Conservation (phyloP, 495 filamentous ascomycete species). For the Aspergillus taichungensis region DNA sequence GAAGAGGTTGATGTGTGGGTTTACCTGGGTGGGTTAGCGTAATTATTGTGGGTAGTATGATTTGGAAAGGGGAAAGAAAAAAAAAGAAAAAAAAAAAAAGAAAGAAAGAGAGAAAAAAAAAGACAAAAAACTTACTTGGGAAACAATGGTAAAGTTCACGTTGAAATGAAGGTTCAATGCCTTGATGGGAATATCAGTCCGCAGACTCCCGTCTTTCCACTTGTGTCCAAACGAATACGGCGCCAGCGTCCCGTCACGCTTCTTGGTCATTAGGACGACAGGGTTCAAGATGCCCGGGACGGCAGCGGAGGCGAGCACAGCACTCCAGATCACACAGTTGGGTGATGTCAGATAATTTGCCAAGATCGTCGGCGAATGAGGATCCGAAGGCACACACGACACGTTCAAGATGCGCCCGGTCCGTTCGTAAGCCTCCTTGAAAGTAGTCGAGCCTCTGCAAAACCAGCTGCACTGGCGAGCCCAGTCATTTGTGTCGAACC, state of each 20-base stretch:
- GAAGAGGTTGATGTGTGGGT: constrained; percentile 96
- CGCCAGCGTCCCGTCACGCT: constrained; percentile 57
- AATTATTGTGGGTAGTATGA: too few species aligned
- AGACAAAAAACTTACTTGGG: constrained; percentile 42
- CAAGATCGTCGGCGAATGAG: constrained; percentile 83
- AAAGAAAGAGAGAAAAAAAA: neutral
- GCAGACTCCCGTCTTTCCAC: constrained; percentile 93
- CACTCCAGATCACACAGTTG: constrained; percentile 97
- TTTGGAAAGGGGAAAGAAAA: neutral
- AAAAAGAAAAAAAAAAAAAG: neutral
- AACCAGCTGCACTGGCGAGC: constrained; percentile 83
- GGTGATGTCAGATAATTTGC: constrained; percentile 91
- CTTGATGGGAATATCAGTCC: constrained; percentile 93
- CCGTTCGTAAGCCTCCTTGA: constrained; percentile 87
- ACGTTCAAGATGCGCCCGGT: constrained; percentile 94
- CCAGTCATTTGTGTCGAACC: constrained; percentile 92
- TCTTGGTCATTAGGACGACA: constrained; percentile 95
- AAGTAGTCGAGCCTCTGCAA: constrained; percentile 79
- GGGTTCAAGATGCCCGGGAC: constrained; percentile 95
- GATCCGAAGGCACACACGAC: constrained; percentile 92
- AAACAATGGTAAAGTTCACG: constrained; percentile 93
- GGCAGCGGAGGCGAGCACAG: constrained; percentile 88
- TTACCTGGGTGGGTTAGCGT: constrained; percentile 45
- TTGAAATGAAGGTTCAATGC: constrained; percentile 93
- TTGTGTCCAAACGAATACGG: constrained; percentile 94